A percentile compares a stretch with the other conserved stretches of the same genome.
Conservation (phyloP, 2,329 filamentous ascomycete species). For the Colletotrichum sp. region DNA sequence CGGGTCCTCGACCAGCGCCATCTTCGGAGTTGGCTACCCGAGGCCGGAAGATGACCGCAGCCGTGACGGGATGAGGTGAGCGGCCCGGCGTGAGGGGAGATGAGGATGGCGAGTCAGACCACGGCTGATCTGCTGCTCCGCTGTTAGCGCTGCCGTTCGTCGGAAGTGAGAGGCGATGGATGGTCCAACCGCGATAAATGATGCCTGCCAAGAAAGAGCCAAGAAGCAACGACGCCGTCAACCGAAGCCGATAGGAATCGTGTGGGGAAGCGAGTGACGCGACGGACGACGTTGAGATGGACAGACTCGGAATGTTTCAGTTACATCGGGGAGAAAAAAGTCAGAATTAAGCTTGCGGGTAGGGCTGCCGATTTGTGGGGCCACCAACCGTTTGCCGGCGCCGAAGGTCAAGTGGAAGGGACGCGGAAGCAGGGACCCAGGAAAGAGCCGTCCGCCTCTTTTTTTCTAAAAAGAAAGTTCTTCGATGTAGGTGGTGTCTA, state of each 20-base stretch:
- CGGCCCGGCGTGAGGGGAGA: not conserved
- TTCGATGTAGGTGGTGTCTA: no score
- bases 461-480: not conserved
- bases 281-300: not conserved
- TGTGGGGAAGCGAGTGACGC: not conserved
- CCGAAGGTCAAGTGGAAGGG: not conserved
- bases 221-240: not conserved
- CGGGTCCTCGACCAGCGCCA: not conserved
- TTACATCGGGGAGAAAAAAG: not conserved
- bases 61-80: not conserved
- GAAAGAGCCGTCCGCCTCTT: not conserved
- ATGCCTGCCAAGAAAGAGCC: not conserved
- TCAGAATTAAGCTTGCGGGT: slow-evolving; percentile 17
- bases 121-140: not conserved
- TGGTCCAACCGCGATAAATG: not conserved
- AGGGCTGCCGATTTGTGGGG: slow-evolving; percentile 13
- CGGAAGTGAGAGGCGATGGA: not conserved
- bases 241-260: not conserved
- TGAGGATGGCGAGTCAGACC: not conserved
- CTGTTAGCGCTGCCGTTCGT: not conserved
- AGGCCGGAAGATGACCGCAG: not conserved
- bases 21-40: not conserved
- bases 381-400: not conserved
- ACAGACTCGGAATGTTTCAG: not conserved
- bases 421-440: not conserved